These are phyloP conservation scores for Helicostylum pulchrum DNA, from an alignment of 192 early-diverging fungal species.

Conservation along the genomic window DNA sequence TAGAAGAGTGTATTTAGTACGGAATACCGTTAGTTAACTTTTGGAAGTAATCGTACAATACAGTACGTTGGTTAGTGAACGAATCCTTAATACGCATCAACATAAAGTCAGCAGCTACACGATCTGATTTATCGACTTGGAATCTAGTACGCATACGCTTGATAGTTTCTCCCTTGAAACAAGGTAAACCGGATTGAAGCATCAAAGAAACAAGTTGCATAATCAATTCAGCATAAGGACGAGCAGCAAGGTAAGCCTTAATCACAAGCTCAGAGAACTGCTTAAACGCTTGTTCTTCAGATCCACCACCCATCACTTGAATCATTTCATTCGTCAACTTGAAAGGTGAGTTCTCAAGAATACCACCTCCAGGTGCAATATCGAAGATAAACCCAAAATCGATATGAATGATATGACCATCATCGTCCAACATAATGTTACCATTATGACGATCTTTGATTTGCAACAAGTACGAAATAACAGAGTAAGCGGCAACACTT, in stretches of 20 bases:
- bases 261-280: conserved; percentile 89
- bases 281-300: conserved; percentile 74
- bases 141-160: conserved; percentile 81
- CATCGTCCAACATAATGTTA: conserved; percentile 98
- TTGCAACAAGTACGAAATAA: conserved; percentile 91
- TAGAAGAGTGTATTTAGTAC: background rate
- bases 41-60: conserved; percentile 79
- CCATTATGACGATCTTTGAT: conserved; percentile 99
- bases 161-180: conserved; percentile 96
- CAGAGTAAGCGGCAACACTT: conserved; percentile 91
- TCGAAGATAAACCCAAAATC: conserved; percentile 99
- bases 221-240: conserved; percentile 91
- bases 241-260: conserved; percentile 85
- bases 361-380: conserved; percentile 97
- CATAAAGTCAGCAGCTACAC: conserved; percentile 96
- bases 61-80: conserved; percentile 89
- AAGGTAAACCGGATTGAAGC: conserved; percentile 94
- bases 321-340: conserved; percentile 98
- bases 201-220: conserved; percentile 87
- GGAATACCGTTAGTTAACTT: conserved; percentile 70
- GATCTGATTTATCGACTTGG: conserved; percentile 85
- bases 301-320: conserved; percentile 91
- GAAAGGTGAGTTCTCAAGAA: conserved; percentile 94
- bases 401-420: conserved; percentile 97
- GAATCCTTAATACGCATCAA: conserved; percentile 81